Evolutionary conservation across 83 land plant species (phyloP).

Genomic region (Larix sibirica): DNA sequence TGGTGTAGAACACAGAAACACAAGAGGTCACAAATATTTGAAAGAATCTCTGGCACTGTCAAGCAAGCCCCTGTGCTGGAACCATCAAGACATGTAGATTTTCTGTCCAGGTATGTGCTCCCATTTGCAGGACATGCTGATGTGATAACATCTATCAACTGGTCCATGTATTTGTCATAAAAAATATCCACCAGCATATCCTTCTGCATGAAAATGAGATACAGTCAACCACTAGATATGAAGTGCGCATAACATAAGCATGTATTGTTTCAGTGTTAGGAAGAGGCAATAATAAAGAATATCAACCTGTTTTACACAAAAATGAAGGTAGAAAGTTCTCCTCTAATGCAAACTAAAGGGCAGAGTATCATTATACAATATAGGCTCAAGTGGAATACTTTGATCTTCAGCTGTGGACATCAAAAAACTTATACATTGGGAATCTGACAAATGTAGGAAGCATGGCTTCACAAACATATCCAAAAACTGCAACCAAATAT

Average conservation of each 20-base stretch:
- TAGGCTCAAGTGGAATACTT: background rate
- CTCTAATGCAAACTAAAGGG: background rate
- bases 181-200: conserved; percentile 85
- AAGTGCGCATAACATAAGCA: background rate
- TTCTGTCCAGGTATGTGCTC: conserved; percentile 2
- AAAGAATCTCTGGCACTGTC: conserved; percentile 73
- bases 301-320: background rate
- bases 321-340: no score
- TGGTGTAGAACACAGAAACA: conserved; percentile 94
- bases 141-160: conserved; percentile 68
- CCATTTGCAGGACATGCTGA: conserved; percentile 57
- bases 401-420: no score
- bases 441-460: background rate
- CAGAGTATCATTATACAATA: background rate
- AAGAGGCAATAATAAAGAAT: background rate
- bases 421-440: background rate
- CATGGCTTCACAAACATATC: background rate
- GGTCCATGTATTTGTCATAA: conserved; percentile 87
- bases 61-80: conserved; percentile 14
- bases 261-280: background rate
- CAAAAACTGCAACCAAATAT: background rate
- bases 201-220: conserved; percentile 46
- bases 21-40: conserved; percentile 85
- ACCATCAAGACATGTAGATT: conserved; percentile 25
- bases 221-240: background rate